phyloP scores from a whole-genome alignment of 2,329 filamentous ascomycete genomes.

The Acarospora socialis region DNA sequence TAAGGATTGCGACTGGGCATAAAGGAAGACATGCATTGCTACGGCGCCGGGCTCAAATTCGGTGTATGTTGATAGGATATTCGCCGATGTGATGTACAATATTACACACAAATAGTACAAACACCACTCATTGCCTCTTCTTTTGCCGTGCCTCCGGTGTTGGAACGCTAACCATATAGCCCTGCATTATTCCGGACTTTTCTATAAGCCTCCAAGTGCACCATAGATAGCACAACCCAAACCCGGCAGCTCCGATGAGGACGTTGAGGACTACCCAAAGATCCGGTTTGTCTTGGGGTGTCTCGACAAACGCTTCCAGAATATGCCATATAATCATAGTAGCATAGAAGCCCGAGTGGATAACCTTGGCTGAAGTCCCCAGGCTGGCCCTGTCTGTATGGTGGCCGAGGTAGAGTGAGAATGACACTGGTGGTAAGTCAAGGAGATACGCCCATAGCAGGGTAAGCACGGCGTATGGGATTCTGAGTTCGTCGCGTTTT shows the following conservation, averaged over 20 bases:
- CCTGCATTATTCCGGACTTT: slow-evolving; percentile 14
- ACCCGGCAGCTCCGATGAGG: slow-evolving; percentile 70
- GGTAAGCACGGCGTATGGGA: slow-evolving; percentile 76
- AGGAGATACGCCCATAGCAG: slow-evolving; percentile 85
- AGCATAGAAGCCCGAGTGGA: slow-evolving; percentile 65
- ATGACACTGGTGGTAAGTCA: slow-evolving; percentile 65
- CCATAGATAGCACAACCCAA: slow-evolving; percentile 81
- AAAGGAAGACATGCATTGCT: too few species aligned
- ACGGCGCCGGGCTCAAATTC: too few species aligned
- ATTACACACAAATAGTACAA: too few species aligned
- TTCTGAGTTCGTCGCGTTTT: slow-evolving; percentile 63
- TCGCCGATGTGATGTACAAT: too few species aligned
- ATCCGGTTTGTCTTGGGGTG: slow-evolving; percentile 71
- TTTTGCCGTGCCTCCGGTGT: slow-evolving; percentile 1
- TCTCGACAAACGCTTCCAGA: slow-evolving; percentile 50
- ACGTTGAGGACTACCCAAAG: slow-evolving; percentile 90
- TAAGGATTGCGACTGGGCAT: too few species aligned
- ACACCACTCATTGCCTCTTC: slow-evolving; percentile 4
- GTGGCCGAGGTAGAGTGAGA: slow-evolving; percentile 50
- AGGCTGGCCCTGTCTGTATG: slow-evolving; percentile 33
- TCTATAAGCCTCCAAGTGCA: slow-evolving; percentile 53
- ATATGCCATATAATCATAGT: slow-evolving; percentile 73
- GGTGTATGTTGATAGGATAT: too few species aligned
- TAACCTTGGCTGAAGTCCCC: slow-evolving; percentile 46
- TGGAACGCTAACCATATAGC: slow-evolving; percentile 14